These are phyloP conservation scores for Picea abies DNA, from an alignment of 83 land plant species.

Conservation along the genomic window DNA sequence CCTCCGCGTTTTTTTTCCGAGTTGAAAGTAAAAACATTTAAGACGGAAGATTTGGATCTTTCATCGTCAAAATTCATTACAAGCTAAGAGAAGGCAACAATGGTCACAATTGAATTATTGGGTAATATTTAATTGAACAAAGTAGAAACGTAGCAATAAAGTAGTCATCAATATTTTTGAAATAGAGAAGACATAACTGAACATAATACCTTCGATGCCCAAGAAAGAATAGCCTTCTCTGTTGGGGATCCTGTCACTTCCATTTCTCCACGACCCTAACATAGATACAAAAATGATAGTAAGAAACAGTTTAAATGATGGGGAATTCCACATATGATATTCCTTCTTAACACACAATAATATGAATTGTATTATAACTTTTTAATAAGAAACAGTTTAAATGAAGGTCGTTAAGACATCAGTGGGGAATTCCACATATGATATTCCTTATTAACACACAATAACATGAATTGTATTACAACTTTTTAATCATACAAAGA, in stretches of 20 bases:
- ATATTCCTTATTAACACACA: neutral
- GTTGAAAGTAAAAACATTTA: conserved; percentile 68
- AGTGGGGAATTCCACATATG: neutral
- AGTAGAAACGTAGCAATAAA: neutral
- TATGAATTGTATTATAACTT: too few species aligned
- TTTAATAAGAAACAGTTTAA: too few species aligned
- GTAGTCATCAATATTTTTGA: neutral
- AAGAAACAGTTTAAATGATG: too few species aligned
- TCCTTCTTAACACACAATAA: neutral
- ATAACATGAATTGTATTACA: neutral
- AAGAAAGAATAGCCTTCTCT: conserved; percentile 76
- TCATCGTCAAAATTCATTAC: conserved; percentile 61
- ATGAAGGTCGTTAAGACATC: neutral
- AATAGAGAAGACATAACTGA: too few species aligned
- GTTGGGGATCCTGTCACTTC: conserved; percentile 78
- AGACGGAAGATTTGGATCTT: conserved; percentile 33
- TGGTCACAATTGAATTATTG: neutral
- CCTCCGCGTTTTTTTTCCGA: conserved; percentile 73
- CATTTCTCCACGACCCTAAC: conserved; percentile 28
- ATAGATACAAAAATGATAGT: conserved; percentile 5
- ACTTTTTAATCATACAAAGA: neutral
- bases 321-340: too few species aligned
- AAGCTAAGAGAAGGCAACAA: conserved; percentile 24
- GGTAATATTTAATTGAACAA: neutral
- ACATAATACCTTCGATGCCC: conserved; percentile 50